Evolutionary conservation across 805 yeast species (phyloP).

Genomic region (Hanseniaspora lindneri): DNA sequence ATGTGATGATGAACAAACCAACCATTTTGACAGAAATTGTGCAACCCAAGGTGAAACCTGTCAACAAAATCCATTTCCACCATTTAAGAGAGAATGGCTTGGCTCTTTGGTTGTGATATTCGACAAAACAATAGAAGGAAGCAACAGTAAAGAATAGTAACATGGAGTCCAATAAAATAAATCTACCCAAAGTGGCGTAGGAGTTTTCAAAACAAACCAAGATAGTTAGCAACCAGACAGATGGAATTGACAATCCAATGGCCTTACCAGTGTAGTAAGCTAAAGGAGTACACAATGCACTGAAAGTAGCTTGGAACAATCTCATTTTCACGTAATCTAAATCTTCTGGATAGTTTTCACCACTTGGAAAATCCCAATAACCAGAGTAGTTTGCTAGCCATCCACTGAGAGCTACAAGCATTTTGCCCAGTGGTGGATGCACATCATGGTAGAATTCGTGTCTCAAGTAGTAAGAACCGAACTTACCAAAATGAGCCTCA

Average conservation of each 20-base stretch:
- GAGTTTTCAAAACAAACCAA: constrained; percentile 58
- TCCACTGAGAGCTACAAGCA: constrained; percentile 68
- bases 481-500: constrained; percentile 82
- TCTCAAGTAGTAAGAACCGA: constrained; percentile 67
- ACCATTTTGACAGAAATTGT: constrained; percentile 93
- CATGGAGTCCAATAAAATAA: constrained; percentile 67
- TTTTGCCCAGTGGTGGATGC: constrained; percentile 78
- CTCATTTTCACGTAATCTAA: constrained; percentile 57
- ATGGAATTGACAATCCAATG: constrained; percentile 39
- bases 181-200: constrained; percentile 58
- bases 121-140: constrained; percentile 49
- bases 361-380: constrained; percentile 61
- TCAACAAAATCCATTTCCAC: constrained; percentile 85
- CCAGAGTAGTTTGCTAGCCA: constrained; percentile 75
- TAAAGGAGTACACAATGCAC: constrained; percentile 54
- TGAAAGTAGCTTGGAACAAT: constrained; percentile 55
- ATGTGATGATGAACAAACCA: constrained; percentile 76
- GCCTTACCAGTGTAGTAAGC: constrained; percentile 60
- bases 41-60: constrained; percentile 82
- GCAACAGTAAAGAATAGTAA: constrained; percentile 62
- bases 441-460: constrained; percentile 79
- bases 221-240: constrained; percentile 49
- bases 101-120: constrained; percentile 39
- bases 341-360: constrained; percentile 49
- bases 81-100: constrained; percentile 59